Conservation (phyloP, 148 eudicot species). For the Pouteria glomerata region DNA sequence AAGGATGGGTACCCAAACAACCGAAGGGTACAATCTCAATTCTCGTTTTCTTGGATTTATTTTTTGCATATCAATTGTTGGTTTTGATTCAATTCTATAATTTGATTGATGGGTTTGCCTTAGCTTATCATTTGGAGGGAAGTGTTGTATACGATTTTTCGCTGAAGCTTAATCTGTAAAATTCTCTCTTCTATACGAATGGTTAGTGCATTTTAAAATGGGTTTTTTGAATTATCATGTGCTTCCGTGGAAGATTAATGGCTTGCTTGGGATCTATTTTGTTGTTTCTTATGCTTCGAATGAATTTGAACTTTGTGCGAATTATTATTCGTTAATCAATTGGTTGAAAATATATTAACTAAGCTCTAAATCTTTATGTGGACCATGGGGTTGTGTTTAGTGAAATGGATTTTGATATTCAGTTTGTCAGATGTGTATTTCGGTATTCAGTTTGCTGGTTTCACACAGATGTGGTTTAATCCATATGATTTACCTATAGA, state of each 20-base stretch:
- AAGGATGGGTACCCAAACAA: constrained; percentile 38
- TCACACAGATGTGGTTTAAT: neutral
- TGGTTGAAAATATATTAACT: neutral
- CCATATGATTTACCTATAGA: neutral
- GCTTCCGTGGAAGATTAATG: neutral
- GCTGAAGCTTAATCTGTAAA: constrained; percentile 9
- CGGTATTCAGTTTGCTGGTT: neutral
- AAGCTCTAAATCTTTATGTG: neutral
- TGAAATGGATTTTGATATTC: neutral
- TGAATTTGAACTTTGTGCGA: neutral
- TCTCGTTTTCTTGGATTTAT: no score
- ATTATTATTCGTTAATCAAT: neutral
- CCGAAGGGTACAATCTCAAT: constrained; percentile 54
- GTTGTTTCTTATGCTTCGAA: no score
- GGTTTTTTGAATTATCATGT: neutral
- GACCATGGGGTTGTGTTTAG: neutral
- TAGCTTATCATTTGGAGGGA: neutral
- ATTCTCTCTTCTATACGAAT: neutral
- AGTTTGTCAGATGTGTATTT: neutral
- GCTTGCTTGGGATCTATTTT: neutral
- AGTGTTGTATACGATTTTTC: neutral
- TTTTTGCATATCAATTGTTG: neutral
- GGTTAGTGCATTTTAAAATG: neutral
- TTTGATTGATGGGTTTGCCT: constrained; percentile 12
- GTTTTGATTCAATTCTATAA: constrained; percentile 5